Percentiles rank a stretch among this genome's conserved stretches.
These are phyloP conservation scores for Pezicula radicicola DNA, from an alignment of 2,329 filamentous ascomycete genomes.

Conservation along the genomic window DNA sequence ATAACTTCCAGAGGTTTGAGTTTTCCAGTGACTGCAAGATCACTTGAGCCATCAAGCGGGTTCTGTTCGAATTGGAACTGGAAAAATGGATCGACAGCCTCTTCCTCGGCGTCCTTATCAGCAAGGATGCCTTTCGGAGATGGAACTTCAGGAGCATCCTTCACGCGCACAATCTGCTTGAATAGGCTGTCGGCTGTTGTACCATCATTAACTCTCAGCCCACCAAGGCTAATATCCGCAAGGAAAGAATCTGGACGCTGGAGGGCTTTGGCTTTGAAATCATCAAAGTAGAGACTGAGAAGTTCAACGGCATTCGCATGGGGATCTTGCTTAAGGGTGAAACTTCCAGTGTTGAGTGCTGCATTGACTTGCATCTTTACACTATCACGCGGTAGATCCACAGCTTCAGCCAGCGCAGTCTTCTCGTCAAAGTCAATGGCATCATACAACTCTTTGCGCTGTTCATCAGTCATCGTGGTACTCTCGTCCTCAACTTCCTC, in stretches of 20 bases:
- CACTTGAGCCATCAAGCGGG: constrained; percentile 86
- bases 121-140: constrained; percentile 32
- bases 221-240: constrained; percentile 84
- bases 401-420: constrained; percentile 78
- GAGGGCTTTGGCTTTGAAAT: constrained; percentile 85
- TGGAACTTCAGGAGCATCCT: constrained; percentile 66
- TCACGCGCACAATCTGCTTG: constrained; percentile 93
- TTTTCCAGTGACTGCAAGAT: constrained; percentile 86
- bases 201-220: constrained; percentile 91
- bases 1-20: constrained; percentile 95
- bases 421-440: constrained; percentile 99
- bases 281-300: constrained; percentile 88
- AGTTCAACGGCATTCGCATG: constrained; percentile 78
- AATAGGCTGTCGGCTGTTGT: constrained; percentile 89
- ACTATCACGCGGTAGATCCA: constrained; percentile 87
- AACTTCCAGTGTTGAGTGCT: constrained; percentile 91
- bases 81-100: constrained; percentile 76
- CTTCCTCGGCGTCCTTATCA: constrained; percentile 33
- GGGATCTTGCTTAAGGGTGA: constrained; percentile 84
- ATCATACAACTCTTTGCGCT: constrained; percentile 93
- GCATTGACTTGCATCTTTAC: constrained; percentile 92
- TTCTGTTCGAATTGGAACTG: constrained; percentile 91
- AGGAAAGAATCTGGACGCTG: constrained; percentile 90
- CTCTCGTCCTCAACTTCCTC: constrained; percentile 66
- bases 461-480: constrained; percentile 88